Evolutionary conservation across 2,329 filamentous ascomycete genomes (phyloP).

Genomic region (Graphium sp.): DNA sequence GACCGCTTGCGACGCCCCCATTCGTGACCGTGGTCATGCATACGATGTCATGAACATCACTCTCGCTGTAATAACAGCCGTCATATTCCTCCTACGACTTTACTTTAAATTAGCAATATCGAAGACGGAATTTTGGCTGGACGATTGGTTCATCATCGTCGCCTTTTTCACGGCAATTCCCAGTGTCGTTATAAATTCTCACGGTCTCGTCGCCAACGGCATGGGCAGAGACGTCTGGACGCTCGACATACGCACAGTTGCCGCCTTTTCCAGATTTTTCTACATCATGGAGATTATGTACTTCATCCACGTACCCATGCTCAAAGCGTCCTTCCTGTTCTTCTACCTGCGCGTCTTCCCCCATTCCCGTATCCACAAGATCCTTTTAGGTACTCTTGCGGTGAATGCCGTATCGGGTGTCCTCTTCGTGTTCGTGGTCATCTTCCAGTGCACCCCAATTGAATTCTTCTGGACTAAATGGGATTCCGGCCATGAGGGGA

Average conservation of each 20-base stretch:
- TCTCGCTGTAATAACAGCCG: slow-evolving; percentile 16
- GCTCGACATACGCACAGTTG: slow-evolving; percentile 20
- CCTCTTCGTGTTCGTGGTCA: slow-evolving; percentile 20
- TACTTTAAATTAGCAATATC: slow-evolving; percentile 15
- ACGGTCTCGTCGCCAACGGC: slow-evolving; percentile 19
- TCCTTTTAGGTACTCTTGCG: slow-evolving; percentile 23
- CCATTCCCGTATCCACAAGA: slow-evolving; percentile 14
- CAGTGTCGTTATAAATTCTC: slow-evolving; percentile 13
- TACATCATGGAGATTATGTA: slow-evolving; percentile 26
- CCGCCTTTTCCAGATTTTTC: slow-evolving; percentile 22
- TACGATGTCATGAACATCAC: slow-evolving; percentile 16
- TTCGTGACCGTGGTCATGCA: slow-evolving; percentile 14
- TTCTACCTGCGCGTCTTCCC: slow-evolving; percentile 41
- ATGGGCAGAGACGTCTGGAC: slow-evolving; percentile 35
- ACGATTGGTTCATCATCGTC: slow-evolving; percentile 18
- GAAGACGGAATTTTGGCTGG: slow-evolving; percentile 16
- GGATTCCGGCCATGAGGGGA: slow-evolving; percentile 26
- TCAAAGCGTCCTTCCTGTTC: slow-evolving; percentile 33
- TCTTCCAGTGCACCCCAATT: slow-evolving; percentile 35
- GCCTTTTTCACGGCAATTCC: slow-evolving; percentile 13
- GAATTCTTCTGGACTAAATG: slow-evolving; percentile 34
- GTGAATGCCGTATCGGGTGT: slow-evolving; percentile 21
- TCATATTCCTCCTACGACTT: slow-evolving; percentile 24
- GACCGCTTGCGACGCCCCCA: slow-evolving; percentile 11
- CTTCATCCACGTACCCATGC: slow-evolving; percentile 24